Conservation (phyloP, 768 basidiomycete species). For the Boletus pseudo-olivaceus region DNA sequence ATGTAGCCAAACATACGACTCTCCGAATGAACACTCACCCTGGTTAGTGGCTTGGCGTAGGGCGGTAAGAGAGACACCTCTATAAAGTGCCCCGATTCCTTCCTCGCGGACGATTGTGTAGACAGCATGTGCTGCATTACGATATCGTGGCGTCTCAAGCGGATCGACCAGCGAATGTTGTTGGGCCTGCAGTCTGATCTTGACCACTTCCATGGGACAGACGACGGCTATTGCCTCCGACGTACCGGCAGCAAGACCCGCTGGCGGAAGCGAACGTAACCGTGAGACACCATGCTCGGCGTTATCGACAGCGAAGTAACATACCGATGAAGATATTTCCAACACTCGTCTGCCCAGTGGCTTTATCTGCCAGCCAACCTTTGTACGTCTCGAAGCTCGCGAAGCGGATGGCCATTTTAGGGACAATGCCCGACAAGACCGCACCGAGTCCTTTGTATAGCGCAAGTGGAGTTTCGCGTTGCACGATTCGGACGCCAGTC, state of each 20-base stretch:
- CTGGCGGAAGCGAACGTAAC: conserved; percentile 38
- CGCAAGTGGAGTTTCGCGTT: conserved; percentile 89
- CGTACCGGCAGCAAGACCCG: conserved; percentile 92
- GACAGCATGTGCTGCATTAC: conserved; percentile 95
- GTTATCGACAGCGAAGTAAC: conserved; percentile 22
- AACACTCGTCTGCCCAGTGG: conserved; percentile 75
- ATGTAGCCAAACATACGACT: not conserved
- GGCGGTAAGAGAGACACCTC: conserved; percentile 92
- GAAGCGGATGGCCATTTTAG: conserved; percentile 99
- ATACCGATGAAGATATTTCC: conserved; percentile 84
- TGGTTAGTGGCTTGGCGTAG: conserved; percentile 97
- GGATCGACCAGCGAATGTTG: conserved; percentile 97
- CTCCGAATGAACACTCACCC: conserved; percentile 42
- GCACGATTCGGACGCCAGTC: conserved; percentile 83
- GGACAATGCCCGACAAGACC: conserved; percentile 93
- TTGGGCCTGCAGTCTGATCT: conserved; percentile 97
- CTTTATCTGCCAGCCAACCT: conserved; percentile 66
- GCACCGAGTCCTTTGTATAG: conserved; percentile 98
- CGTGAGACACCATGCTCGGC: not conserved
- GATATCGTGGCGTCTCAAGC: conserved; percentile 86
- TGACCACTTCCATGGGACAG: conserved; percentile 99
- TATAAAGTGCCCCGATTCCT: conserved; percentile 78
- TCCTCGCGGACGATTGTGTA: conserved; percentile 94
- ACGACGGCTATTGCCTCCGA: conserved; percentile 94
- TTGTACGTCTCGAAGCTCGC: conserved; percentile 98